Evolutionary conservation across 2,329 filamentous ascomycete species (phyloP), one percentile per base, ranked within the genome.

Genomic region (Colletotrichum graminicola): DNA sequence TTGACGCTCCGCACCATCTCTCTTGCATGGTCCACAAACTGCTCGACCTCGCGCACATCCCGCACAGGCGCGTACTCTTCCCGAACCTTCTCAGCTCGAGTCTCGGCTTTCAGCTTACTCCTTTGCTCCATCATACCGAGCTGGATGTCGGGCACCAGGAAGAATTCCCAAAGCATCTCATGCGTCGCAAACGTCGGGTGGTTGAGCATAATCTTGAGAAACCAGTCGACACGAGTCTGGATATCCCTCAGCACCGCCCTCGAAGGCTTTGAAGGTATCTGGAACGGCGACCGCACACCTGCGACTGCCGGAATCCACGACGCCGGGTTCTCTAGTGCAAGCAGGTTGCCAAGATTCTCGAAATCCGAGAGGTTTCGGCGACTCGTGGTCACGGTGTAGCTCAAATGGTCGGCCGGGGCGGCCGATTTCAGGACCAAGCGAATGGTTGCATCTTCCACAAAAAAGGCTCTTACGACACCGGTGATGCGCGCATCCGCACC

Each of bases 101-200:
- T 90, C 79, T 95, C 92, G 5, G 94, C 93, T 82, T 99, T 99
- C 73, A 94, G 90, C 66, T 91, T 90, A 74, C 93, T 97, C 61
- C 96, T 90, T 79, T 97, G 92, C 64, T 93, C 92, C 87, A 98
- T 95, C 89, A 95, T 94, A 26, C 94, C 91, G 0, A 93, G 88
- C 78, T 97, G 94, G 61, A 99, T 90, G 75, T 99, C 96, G 1
- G 96, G 96, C 16, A 99, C 95, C 0, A 99, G 87, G 81, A 99
- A 97, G 82, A 99, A 99, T 77, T 99, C 96, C 97, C 96, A 99
- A 2, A 99, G 87, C 88, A 98, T 94, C 83, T 99, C 96, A 78
- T 99, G 97, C 0, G 94, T 97, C 0, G 94, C 89, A 78, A 99
- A 98, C 0, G 96, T 98, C 4, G 95, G 93, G 78, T 99, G 96